phyloP scores from a whole-genome alignment of 2,329 filamentous ascomycete genomes.

The Helminthosporium solani region DNA sequence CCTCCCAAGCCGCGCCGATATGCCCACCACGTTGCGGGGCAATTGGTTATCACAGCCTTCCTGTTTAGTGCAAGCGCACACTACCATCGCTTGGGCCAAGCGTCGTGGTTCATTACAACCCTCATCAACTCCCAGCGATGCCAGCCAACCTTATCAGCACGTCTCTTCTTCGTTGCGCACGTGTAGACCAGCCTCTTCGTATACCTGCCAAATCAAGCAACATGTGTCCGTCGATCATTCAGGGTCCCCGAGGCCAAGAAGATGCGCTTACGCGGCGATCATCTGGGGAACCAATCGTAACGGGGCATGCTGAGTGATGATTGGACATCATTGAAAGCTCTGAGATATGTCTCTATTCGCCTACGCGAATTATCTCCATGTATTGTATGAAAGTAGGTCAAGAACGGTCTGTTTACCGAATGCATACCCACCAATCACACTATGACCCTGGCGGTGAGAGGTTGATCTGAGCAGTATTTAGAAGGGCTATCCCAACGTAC shows the following conservation, averaged over 20 bases:
- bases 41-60: slow-evolving; percentile 7
- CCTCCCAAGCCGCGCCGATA: too few relatives aligned
- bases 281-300: slow-evolving; percentile 1
- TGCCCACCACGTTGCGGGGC: slow-evolving; percentile 1
- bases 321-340: slow-evolving; percentile 1
- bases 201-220: slow-evolving; percentile 4
- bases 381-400: neutral
- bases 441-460: neutral
- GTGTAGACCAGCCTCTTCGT: neutral
- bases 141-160: slow-evolving; percentile 6
- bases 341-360: too few relatives aligned
- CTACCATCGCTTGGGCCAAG: neutral
- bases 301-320: neutral
- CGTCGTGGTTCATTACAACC: slow-evolving; percentile 2
- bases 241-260: neutral
- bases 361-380: neutral
- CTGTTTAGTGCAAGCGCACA: slow-evolving; percentile 1
- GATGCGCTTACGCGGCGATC: slow-evolving; percentile 4
- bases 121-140: neutral
- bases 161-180: neutral
- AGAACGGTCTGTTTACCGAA: slow-evolving; percentile 3
- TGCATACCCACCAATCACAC: neutral
- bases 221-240: slow-evolving; percentile 1
- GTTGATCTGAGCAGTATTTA: slow-evolving; percentile 3
- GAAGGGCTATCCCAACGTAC: neutral